phyloP scores from a whole-genome alignment of 371 early-diverging fungal genomes.

The Syncephalis plumigaleata region DNA sequence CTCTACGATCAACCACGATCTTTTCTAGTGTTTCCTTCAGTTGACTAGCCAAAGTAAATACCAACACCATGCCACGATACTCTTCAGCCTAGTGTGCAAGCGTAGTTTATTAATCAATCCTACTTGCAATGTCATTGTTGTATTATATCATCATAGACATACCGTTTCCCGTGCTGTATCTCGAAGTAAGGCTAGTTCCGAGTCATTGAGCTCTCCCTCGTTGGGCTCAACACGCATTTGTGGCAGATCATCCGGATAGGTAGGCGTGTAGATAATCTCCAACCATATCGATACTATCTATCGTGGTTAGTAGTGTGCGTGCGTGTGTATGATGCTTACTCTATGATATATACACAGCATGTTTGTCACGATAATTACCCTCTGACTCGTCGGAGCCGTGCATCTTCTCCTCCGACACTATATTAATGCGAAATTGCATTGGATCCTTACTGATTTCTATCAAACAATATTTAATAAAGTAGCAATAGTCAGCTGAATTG shows the following conservation, averaged over 20 bases:
- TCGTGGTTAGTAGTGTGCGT: too few relatives aligned
- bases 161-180: conserved; percentile 23
- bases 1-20: conserved; percentile 30
- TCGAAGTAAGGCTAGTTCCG: conserved; percentile 24
- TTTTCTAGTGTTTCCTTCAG: conserved; percentile 58
- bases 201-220: conserved; percentile 24
- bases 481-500: too few relatives aligned
- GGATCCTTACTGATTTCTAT: conserved; percentile 7
- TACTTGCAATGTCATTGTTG: neutral
- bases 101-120: too few relatives aligned
- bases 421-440: conserved; percentile 4
- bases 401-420: conserved; percentile 6
- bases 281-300: conserved; percentile 31
- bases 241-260: conserved; percentile 77
- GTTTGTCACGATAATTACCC: too few relatives aligned
- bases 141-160: conserved; percentile 6
- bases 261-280: conserved; percentile 59
- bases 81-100: conserved; percentile 33
- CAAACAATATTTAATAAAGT: too few relatives aligned
- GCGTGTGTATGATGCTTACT: too few relatives aligned
- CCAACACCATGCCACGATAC: conserved; percentile 81
- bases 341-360: too few relatives aligned
- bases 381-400: neutral
- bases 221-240: conserved; percentile 34
- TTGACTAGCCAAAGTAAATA: conserved; percentile 64